Percentiles rank a stretch among this genome's conserved stretches.
Evolutionary conservation across 805 yeast species (phyloP).

Genomic region (Wickerhamomyces bisporus): DNA sequence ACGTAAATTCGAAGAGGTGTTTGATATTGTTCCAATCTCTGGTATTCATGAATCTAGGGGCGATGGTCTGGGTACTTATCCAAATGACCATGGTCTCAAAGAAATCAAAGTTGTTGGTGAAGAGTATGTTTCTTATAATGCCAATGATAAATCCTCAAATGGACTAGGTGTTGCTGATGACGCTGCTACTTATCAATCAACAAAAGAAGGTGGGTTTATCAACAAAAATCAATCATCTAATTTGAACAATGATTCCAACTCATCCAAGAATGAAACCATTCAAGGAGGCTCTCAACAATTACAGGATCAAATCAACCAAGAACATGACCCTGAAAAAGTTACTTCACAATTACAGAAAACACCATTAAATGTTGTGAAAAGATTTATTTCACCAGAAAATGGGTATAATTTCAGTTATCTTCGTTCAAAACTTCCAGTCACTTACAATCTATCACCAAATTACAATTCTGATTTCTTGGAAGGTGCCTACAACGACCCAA

Average conservation of each 20-base stretch:
- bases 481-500: slow-evolving; percentile 49
- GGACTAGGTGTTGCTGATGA: slow-evolving; percentile 19
- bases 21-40: slow-evolving; percentile 67
- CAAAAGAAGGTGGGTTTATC: slow-evolving; percentile 3
- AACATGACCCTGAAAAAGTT: slow-evolving; percentile 12
- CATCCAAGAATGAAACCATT: slow-evolving; percentile 26
- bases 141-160: too few species aligned
- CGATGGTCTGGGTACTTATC: slow-evolving; percentile 41
- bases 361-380: slow-evolving; percentile 16
- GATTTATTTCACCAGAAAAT: slow-evolving; percentile 37
- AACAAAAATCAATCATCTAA: slow-evolving; percentile 14
- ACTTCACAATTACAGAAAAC: slow-evolving; percentile 13
- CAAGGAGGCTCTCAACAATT: slow-evolving; percentile 4
- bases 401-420: slow-evolving; percentile 41
- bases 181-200: slow-evolving; percentile 23
- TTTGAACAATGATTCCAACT: slow-evolving; percentile 23
- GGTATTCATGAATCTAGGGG: slow-evolving; percentile 37
- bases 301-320: slow-evolving; percentile 23
- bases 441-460: slow-evolving; percentile 27
- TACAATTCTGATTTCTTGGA: slow-evolving; percentile 28
- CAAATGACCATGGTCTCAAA: slow-evolving; percentile 59
- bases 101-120: slow-evolving; percentile 53
- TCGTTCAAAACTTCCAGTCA: slow-evolving; percentile 34
- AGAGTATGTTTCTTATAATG: slow-evolving; percentile 17
- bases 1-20: slow-evolving; percentile 53